Conservation (phyloP, 2,329 filamentous ascomycete genomes). For the Trichoderma citrinoviride region DNA sequence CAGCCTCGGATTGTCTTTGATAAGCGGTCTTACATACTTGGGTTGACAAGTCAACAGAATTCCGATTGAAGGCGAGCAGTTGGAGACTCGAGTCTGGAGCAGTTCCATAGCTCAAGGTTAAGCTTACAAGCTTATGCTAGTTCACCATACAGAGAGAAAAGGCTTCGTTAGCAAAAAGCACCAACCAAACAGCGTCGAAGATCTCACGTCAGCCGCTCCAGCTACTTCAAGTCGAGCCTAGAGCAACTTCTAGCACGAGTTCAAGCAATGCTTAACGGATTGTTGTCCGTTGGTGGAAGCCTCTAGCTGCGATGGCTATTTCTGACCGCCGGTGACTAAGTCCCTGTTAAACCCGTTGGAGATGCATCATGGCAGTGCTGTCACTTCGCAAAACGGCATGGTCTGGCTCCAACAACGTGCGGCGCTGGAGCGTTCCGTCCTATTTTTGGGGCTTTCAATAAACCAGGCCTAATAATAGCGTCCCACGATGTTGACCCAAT, state of each 20-base stretch:
- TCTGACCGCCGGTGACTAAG: background rate
- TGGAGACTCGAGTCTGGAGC: too few species aligned
- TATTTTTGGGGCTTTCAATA: constrained; percentile 11
- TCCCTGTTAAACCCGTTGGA: too few species aligned
- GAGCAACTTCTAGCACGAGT: background rate
- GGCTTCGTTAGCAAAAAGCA: background rate
- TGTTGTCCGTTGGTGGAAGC: background rate
- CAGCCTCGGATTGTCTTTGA: too few species aligned
- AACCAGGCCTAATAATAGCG: background rate
- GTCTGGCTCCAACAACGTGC: background rate
- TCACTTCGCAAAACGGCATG: background rate
- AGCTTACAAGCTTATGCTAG: too few species aligned
- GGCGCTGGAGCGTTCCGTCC: constrained; percentile 3
- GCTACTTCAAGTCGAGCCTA: background rate
- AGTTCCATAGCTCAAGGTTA: too few species aligned
- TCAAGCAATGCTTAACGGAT: background rate
- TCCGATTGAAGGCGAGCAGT: too few species aligned
- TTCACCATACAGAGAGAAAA: too few species aligned
- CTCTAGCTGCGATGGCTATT: background rate
- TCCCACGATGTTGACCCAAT: background rate
- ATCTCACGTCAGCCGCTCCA: constrained; percentile 4
- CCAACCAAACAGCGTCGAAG: background rate
- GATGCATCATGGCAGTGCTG: background rate
- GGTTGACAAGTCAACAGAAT: too few species aligned
- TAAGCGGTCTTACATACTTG: too few species aligned